Percentiles rank a stretch among this genome's conserved stretches.
Conservation (phyloP, 2,329 filamentous ascomycete genomes). For the Leptoxyphium fumago region DNA sequence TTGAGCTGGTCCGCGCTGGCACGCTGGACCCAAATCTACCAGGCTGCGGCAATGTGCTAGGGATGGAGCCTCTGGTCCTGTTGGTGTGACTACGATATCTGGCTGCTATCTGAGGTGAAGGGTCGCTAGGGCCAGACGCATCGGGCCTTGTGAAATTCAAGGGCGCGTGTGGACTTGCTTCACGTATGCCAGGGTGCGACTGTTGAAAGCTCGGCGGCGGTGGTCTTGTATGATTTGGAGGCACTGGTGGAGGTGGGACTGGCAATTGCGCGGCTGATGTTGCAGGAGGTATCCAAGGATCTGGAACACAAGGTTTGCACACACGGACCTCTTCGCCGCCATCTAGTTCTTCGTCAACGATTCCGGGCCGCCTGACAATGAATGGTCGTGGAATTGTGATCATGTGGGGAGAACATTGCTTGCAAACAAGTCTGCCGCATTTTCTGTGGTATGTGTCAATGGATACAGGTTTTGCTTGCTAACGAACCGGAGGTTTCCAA, state of each 20-base stretch:
- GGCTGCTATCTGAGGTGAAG: slow-evolving; percentile 1
- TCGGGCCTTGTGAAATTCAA: not conserved
- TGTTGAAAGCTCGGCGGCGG: slow-evolving; percentile 1
- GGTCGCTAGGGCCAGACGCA: not conserved
- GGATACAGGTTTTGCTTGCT: not conserved
- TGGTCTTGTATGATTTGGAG: not conserved
- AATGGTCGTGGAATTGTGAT: slow-evolving; percentile 91
- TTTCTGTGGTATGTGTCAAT: slow-evolving; percentile 31
- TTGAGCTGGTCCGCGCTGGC: not conserved
- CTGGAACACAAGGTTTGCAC: slow-evolving; percentile 59
- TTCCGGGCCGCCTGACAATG: slow-evolving; percentile 61
- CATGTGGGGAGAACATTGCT: slow-evolving; percentile 76
- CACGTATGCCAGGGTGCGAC: not conserved
- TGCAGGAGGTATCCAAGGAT: slow-evolving; percentile 29
- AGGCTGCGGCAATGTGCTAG: not conserved
- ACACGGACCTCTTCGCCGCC: slow-evolving; percentile 55
- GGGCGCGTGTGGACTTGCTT: not conserved
- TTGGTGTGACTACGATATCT: not conserved
- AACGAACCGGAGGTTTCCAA: slow-evolving; percentile 3
- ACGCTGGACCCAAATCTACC: not conserved
- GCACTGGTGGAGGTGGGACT: not conserved
- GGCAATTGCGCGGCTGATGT: slow-evolving; percentile 1
- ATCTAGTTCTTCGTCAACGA: slow-evolving; percentile 26
- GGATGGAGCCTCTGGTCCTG: not conserved
- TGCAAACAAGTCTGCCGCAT: slow-evolving; percentile 85